Evolutionary conservation across 371 early-diverging fungal species (phyloP).

Genomic region (Zychaea mexicana): DNA sequence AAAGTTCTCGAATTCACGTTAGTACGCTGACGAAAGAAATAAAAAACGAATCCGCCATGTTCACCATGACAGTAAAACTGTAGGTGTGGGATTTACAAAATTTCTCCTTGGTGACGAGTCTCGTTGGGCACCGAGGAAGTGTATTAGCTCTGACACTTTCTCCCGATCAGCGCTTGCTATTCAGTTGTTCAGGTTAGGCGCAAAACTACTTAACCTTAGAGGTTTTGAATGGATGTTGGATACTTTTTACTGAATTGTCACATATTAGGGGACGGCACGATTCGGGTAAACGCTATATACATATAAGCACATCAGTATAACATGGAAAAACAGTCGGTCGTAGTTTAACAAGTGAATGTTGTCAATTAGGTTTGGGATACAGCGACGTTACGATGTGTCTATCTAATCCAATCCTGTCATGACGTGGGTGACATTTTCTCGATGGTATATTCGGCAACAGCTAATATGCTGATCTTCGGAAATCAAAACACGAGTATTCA

Average conservation of each 20-base stretch:
- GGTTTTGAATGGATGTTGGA: neutral
- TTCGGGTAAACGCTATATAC: constrained; percentile 50
- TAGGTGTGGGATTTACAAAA: constrained; percentile 77
- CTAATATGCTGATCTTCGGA: constrained; percentile 68
- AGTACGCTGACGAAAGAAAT: no score
- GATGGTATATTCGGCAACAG: constrained; percentile 57
- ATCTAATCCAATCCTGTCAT: constrained; percentile 69
- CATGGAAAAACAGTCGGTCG: no score
- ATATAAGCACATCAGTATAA: no score
- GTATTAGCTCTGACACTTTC: constrained; percentile 68
- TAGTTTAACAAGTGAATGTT: neutral
- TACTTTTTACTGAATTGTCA: neutral
- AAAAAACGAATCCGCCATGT: no score
- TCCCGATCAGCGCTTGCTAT: constrained; percentile 56
- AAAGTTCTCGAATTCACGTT: constrained; percentile 66
- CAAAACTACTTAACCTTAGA: no score
- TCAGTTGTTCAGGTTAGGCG: constrained; percentile 74
- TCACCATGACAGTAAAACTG: neutral
- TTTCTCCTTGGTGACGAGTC: constrained; percentile 57
- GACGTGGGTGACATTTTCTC: constrained; percentile 82
- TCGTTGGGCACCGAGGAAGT: constrained; percentile 72
- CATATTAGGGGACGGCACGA: constrained; percentile 66
- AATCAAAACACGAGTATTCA: constrained; percentile 86
- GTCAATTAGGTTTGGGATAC: constrained; percentile 67
- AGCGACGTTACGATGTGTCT: constrained; percentile 59